Percentiles rank a stretch among this genome's conserved stretches.
These are phyloP conservation scores for Cunninghamia lanceolata DNA, from an alignment of 75 land plant genomes.

Conservation along the genomic window DNA sequence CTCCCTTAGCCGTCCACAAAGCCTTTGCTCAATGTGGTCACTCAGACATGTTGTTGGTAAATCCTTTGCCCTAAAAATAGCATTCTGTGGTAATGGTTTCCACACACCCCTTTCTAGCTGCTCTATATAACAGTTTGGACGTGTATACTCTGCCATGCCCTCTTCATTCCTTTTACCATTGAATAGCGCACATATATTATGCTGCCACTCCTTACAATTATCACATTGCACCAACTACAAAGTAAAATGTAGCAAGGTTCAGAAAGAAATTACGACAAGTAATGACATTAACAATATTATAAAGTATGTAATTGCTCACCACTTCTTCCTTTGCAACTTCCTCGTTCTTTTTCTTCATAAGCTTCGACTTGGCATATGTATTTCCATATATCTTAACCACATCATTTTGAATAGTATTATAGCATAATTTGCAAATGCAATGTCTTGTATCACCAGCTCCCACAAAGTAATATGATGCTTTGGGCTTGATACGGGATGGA, in stretches of 20 bases:
- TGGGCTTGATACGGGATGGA: constrained; percentile 89
- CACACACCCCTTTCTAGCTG: constrained; percentile 59
- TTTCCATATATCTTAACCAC: constrained; percentile 66
- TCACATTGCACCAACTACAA: constrained; percentile 85
- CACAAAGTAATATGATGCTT: constrained; percentile 73
- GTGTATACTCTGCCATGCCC: constrained; percentile 50
- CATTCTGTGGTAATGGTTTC: constrained; percentile 27
- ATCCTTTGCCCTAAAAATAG: constrained; percentile 62
- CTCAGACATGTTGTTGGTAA: constrained; percentile 70
- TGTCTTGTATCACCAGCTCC: constrained; percentile 74
- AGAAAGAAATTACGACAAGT: not conserved
- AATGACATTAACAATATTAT: not conserved
- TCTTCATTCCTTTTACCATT: constrained; percentile 49
- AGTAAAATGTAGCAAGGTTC: not conserved
- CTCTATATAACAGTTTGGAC: constrained; percentile 50
- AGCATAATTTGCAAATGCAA: constrained; percentile 84
- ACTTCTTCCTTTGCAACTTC: constrained; percentile 89
- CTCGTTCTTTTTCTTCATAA: constrained; percentile 87
- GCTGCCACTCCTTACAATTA: constrained; percentile 67
- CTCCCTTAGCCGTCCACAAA: constrained; percentile 40
- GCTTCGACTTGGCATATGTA: constrained; percentile 51
- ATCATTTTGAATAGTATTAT: constrained; percentile 81
- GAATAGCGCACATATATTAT: constrained; percentile 71
- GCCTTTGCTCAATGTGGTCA: constrained; percentile 73
- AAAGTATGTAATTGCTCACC: constrained; percentile 38